Percentiles rank a stretch among this genome's conserved stretches.
Evolutionary conservation across 345 rosid species (phyloP).

Genomic region (Odontarrhena argentea): DNA sequence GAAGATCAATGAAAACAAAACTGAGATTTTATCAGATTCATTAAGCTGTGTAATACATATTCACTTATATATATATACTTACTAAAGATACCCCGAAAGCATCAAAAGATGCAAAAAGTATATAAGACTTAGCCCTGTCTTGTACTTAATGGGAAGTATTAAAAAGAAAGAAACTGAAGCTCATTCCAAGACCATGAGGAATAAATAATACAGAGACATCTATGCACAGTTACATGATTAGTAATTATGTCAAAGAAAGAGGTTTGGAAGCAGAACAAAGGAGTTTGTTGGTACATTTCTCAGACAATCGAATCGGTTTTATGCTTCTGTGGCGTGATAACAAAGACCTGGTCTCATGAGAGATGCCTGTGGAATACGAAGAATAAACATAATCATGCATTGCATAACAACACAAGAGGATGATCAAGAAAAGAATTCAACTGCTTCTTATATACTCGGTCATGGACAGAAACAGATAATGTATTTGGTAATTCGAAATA

Average conservation of each 20-base stretch:
- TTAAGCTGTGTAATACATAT: no score
- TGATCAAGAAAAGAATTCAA: slow-evolving; percentile 4
- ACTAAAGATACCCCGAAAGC: not conserved
- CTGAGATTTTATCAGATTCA: no score
- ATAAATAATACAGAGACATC: slow-evolving; percentile 10
- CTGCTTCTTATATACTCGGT: not conserved
- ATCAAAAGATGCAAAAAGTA: slow-evolving; percentile 3
- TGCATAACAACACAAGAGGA: not conserved
- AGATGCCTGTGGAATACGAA: slow-evolving; percentile 10
- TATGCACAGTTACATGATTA: slow-evolving; percentile 13
- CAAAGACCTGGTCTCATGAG: slow-evolving; percentile 15
- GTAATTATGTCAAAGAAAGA: not conserved
- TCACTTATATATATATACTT: not conserved
- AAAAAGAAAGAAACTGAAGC: not conserved
- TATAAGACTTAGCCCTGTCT: not conserved
- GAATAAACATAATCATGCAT: not conserved
- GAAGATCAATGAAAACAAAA: no score
- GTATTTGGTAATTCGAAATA: not conserved
- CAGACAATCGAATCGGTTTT: slow-evolving; percentile 2
- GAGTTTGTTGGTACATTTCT: slow-evolving; percentile 10
- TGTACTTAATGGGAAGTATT: not conserved
- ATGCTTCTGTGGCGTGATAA: slow-evolving; percentile 8
- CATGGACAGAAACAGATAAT: not conserved
- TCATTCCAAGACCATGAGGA: slow-evolving; percentile 17
- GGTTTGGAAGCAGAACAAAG: not conserved